phyloP scores from a whole-genome alignment of 352 stramenopile genomes.

The Phytophthora uliginosa region DNA sequence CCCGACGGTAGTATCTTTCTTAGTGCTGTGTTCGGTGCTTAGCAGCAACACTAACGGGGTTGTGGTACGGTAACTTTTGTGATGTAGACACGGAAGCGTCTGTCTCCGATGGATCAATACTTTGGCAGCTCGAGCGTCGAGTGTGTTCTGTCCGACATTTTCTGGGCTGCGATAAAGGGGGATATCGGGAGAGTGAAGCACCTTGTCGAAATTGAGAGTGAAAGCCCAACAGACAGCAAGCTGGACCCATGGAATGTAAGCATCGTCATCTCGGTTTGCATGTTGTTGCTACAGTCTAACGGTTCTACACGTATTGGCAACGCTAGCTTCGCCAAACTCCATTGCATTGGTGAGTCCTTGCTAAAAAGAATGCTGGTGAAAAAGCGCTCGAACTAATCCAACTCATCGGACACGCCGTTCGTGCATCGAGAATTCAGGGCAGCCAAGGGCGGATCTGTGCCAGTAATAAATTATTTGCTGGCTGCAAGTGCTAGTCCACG shows the following conservation, averaged over 20 bases:
- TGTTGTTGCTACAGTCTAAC: not conserved
- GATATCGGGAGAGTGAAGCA: conserved; percentile 64
- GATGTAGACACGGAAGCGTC: conserved; percentile 47
- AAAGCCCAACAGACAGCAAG: conserved; percentile 52
- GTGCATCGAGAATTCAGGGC: conserved; percentile 44
- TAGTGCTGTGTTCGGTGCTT: not conserved
- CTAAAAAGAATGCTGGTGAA: not conserved
- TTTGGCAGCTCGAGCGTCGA: conserved; percentile 66
- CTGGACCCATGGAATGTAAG: conserved; percentile 78
- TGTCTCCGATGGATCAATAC: conserved; percentile 74
- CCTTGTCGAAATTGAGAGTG: conserved; percentile 67
- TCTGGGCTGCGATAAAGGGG: conserved; percentile 75
- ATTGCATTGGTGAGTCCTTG: conserved; percentile 62
- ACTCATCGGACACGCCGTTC: no score
- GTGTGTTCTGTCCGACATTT: conserved; percentile 68
- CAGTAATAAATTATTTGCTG: conserved; percentile 70
- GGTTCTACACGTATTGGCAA: not conserved
- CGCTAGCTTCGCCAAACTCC: conserved; percentile 71
- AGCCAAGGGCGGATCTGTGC: conserved; percentile 63
- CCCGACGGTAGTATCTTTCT: conserved; percentile 37
- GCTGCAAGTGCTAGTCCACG: conserved; percentile 55
- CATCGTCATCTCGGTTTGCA: not conserved
- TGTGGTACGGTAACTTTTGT: not conserved
- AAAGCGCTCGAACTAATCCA: not conserved
- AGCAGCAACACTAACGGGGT: not conserved